Conservation (phyloP, 257 asterid species). For the Nicotiana undulata region DNA sequence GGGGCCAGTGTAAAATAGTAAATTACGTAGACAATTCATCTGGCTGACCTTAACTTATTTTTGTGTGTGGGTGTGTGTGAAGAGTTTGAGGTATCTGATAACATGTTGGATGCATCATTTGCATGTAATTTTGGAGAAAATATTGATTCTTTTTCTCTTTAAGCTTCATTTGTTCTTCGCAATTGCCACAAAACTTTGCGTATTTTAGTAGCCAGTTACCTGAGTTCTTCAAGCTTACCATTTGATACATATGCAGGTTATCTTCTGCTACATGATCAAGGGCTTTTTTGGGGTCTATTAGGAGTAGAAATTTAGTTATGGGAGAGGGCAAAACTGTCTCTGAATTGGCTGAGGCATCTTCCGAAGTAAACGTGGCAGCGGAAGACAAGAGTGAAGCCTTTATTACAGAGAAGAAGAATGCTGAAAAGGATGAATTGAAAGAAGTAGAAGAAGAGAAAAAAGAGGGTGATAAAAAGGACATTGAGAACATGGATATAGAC, state of each 20-base stretch:
- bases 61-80: neutral
- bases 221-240: neutral
- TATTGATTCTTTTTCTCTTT: neutral
- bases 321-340: slow-evolving; percentile 48
- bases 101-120: neutral
- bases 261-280: neutral
- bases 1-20: too few relatives aligned
- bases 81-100: neutral
- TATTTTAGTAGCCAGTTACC: neutral
- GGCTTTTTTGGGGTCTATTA: neutral
- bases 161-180: neutral
- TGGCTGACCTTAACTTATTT: neutral
- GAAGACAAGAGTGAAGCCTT: slow-evolving; percentile 3
- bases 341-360: slow-evolving; percentile 32
- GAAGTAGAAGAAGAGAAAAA: neutral
- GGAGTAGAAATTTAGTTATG: slow-evolving; percentile 22
- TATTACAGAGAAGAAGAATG: slow-evolving; percentile 10
- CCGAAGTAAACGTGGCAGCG: slow-evolving; percentile 22
- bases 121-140: neutral
- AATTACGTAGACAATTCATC: neutral
- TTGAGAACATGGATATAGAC: slow-evolving; percentile 1
- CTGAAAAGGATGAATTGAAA: neutral
- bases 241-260: neutral
- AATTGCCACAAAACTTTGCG: neutral
- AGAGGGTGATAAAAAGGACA: slow-evolving; percentile 9